A percentile compares a stretch with the other conserved stretches of the same genome.
phyloP scores from a whole-genome alignment of 768 basidiomycete species.

The Nidularia pulvinata region DNA sequence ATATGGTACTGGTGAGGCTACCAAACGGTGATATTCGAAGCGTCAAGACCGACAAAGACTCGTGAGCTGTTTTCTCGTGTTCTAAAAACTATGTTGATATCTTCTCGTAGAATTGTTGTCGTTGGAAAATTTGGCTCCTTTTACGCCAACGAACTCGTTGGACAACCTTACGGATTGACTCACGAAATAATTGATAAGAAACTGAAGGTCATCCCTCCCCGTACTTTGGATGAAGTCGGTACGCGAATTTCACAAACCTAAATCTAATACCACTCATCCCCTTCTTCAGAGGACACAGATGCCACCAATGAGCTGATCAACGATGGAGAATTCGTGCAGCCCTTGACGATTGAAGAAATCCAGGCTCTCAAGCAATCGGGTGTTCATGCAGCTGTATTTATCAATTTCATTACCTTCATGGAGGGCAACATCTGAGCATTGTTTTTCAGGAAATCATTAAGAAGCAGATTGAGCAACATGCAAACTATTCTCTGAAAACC shows the following conservation, averaged over 20 bases:
- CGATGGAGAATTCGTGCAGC: slow-evolving; percentile 83
- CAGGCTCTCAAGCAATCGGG: slow-evolving; percentile 82
- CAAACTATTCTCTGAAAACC: slow-evolving; percentile 91
- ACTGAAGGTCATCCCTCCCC: slow-evolving; percentile 60
- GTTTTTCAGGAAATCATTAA: slow-evolving; percentile 87
- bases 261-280: slow-evolving; percentile 3
- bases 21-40: slow-evolving; percentile 82
- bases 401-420: not conserved
- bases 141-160: slow-evolving; percentile 72
- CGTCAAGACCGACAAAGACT: slow-evolving; percentile 69
- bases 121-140: slow-evolving; percentile 91
- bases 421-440: not conserved
- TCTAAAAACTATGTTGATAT: not conserved
- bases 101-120: slow-evolving; percentile 53
- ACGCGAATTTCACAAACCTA: slow-evolving; percentile 17
- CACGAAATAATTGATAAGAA: slow-evolving; percentile 84
- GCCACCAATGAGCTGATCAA: slow-evolving; percentile 97
- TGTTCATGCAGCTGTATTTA: slow-evolving; percentile 67
- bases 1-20: slow-evolving; percentile 77
- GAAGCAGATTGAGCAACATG: slow-evolving; percentile 91
- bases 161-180: slow-evolving; percentile 83
- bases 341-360: slow-evolving; percentile 84
- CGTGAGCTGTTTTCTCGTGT: slow-evolving; percentile 42
- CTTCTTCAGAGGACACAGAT: slow-evolving; percentile 82
- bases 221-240: slow-evolving; percentile 81